phyloP scores from a whole-genome alignment of 306 rosid species.

The Parietaria judaica region DNA sequence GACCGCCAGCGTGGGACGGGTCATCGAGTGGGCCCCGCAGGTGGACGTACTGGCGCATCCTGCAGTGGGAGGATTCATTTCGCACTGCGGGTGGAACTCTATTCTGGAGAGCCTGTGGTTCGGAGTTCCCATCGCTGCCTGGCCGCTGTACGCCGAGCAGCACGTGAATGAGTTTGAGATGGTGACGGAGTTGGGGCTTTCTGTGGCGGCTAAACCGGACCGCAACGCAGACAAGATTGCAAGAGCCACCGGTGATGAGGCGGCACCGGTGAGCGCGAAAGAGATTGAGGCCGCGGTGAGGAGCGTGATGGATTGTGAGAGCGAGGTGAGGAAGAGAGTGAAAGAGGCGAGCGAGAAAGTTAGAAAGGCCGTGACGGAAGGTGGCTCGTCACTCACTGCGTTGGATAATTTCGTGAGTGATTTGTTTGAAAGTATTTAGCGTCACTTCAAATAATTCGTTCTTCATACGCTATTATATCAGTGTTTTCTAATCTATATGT shows the following conservation, averaged over 20 bases:
- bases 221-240: background rate
- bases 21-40: conserved; percentile 33
- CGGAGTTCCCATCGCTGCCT: conserved; percentile 24
- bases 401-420: background rate
- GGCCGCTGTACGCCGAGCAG: conserved; percentile 30
- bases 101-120: conserved; percentile 24
- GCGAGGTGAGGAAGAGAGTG: conserved; percentile 32
- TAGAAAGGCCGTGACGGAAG: conserved; percentile 22
- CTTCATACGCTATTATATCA: too few species aligned
- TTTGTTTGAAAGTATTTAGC: too few species aligned
- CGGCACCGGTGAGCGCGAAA: background rate
- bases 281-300: conserved; percentile 38
- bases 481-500: too few species aligned
- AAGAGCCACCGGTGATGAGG: background rate
- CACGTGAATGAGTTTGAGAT: conserved; percentile 26
- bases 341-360: conserved; percentile 29
- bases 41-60: conserved; percentile 16
- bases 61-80: conserved; percentile 29
- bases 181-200: conserved; percentile 26
- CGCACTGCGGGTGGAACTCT: conserved; percentile 39
- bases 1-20: conserved; percentile 18
- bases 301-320: conserved; percentile 27
- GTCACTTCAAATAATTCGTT: too few species aligned
- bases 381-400: conserved; percentile 24
- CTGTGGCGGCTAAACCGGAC: conserved; percentile 24